These are phyloP conservation scores for Prillingera fragicola DNA, from an alignment of 1,284 basidiomycete genomes.

Conservation along the genomic window DNA sequence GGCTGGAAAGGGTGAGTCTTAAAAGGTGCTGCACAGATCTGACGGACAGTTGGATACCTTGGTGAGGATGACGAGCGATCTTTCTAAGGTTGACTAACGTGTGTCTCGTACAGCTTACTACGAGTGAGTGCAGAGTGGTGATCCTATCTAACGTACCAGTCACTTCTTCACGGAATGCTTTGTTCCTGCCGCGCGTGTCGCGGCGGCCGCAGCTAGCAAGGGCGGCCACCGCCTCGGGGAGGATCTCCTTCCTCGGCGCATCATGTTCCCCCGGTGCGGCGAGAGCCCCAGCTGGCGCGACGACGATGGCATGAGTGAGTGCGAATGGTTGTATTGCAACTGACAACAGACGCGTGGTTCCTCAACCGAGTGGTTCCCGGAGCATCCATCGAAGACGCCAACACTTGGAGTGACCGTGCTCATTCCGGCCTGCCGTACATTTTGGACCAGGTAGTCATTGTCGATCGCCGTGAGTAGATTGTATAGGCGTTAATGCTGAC, in stretches of 20 bases:
- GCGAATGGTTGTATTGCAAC: neutral
- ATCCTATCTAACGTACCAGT: slow-evolving; percentile 16
- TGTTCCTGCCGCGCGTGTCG: slow-evolving; percentile 26
- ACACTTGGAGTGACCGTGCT: slow-evolving; percentile 29
- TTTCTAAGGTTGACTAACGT: neutral
- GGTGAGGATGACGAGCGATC: slow-evolving; percentile 11
- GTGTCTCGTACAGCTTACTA: slow-evolving; percentile 20
- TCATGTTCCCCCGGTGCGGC: slow-evolving; percentile 36
- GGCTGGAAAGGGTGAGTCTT: slow-evolving; percentile 31
- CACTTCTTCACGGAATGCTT: slow-evolving; percentile 37
- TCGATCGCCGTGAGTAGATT: slow-evolving; percentile 39
- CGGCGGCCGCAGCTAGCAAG: slow-evolving; percentile 11
- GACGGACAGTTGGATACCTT: slow-evolving; percentile 18
- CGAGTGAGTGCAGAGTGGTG: slow-evolving; percentile 23
- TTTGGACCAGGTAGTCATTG: slow-evolving; percentile 40
- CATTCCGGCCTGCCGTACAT: slow-evolving; percentile 28
- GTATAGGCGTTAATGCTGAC: neutral
- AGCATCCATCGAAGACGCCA: slow-evolving; percentile 33
- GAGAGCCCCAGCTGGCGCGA: slow-evolving; percentile 33
- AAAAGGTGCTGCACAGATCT: neutral
- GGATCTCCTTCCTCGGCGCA: slow-evolving; percentile 19
- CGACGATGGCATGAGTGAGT: slow-evolving; percentile 30
- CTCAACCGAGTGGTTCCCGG: slow-evolving; percentile 31
- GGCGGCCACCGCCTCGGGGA: neutral
- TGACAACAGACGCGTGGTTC: slow-evolving; percentile 38